Percentiles rank a stretch among this genome's conserved stretches.
Conservation (phyloP, 1,284 basidiomycete genomes). For the Trametes versicolor region DNA sequence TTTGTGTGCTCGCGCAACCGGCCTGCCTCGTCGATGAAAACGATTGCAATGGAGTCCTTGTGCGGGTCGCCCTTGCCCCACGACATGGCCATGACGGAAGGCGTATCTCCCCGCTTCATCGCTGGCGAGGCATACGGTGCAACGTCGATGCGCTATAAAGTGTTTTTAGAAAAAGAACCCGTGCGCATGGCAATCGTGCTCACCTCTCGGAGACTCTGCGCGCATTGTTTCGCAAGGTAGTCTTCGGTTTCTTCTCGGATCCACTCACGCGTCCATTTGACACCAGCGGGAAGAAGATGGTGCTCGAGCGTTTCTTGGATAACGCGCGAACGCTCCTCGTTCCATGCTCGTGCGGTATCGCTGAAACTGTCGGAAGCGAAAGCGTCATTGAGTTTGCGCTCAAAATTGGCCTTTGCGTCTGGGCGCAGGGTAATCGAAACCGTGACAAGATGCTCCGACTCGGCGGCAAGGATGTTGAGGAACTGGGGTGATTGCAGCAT, state of each 20-base stretch:
- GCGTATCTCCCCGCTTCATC: constrained; percentile 75
- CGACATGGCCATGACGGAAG: constrained; percentile 91
- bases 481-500: constrained; percentile 85
- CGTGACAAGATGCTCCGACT: constrained; percentile 87
- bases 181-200: constrained; percentile 36
- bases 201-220: constrained; percentile 77
- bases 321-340: constrained; percentile 84
- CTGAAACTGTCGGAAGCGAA: constrained; percentile 90
- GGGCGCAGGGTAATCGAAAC: constrained; percentile 79
- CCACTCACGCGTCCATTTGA: constrained; percentile 91
- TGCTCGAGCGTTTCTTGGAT: constrained; percentile 83
- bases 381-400: constrained; percentile 81
- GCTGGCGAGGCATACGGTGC: constrained; percentile 77
- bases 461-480: constrained; percentile 92
- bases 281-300: constrained; percentile 83
- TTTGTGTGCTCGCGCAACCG: constrained; percentile 89
- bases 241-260: constrained; percentile 94
- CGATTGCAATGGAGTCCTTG: constrained; percentile 87
- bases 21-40: constrained; percentile 90
- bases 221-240: constrained; percentile 74
- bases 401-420: constrained; percentile 70
- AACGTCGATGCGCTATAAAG: constrained; percentile 69
- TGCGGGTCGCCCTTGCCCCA: constrained; percentile 96
- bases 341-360: constrained; percentile 92
- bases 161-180: constrained; percentile 26